Percentiles rank a stretch among this genome's conserved stretches.
Evolutionary conservation across 805 yeast genomes (phyloP).

Genomic region (Barnettozyma populi): DNA sequence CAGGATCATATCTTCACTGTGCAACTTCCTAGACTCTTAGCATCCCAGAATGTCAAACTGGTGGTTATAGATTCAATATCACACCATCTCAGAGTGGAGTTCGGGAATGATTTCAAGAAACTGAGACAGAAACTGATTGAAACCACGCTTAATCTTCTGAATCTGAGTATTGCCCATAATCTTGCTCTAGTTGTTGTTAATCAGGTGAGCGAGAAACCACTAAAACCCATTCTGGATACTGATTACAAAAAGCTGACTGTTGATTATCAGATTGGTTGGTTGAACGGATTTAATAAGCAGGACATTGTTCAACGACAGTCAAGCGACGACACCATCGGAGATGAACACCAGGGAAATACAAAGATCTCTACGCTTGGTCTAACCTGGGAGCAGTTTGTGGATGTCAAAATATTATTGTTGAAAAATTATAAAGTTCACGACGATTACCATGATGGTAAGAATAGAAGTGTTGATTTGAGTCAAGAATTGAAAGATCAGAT

Average conservation of each 20-base stretch:
- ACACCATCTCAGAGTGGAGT: constrained; percentile 69
- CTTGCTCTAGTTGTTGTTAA: constrained; percentile 69
- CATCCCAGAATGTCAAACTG: constrained; percentile 39
- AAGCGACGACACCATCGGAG: neutral
- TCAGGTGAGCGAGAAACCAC: constrained; percentile 68
- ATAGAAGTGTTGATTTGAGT: neutral
- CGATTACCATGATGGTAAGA: constrained; percentile 2
- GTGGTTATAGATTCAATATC: constrained; percentile 79
- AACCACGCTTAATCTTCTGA: constrained; percentile 42
- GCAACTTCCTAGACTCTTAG: constrained; percentile 58
- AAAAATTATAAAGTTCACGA: constrained; percentile 34
- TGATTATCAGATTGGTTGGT: constrained; percentile 67
- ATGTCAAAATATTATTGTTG: constrained; percentile 42
- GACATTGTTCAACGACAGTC: constrained; percentile 30
- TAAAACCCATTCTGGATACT: constrained; percentile 18
- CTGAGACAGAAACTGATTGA: constrained; percentile 37
- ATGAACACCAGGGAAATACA: constrained; percentile 22
- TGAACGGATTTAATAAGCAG: constrained; percentile 66
- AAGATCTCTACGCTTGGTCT: constrained; percentile 51
- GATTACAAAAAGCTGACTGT: constrained; percentile 29
- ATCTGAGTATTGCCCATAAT: constrained; percentile 40
- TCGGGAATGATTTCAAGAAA: constrained; percentile 36
- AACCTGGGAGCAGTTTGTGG: constrained; percentile 47
- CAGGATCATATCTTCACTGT: constrained; percentile 69
- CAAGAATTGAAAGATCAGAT: constrained; percentile 9